Evolutionary conservation across 768 basidiomycete genomes (phyloP), one percentile per base, ranked within the genome.

Genomic region (Chiua virens): DNA sequence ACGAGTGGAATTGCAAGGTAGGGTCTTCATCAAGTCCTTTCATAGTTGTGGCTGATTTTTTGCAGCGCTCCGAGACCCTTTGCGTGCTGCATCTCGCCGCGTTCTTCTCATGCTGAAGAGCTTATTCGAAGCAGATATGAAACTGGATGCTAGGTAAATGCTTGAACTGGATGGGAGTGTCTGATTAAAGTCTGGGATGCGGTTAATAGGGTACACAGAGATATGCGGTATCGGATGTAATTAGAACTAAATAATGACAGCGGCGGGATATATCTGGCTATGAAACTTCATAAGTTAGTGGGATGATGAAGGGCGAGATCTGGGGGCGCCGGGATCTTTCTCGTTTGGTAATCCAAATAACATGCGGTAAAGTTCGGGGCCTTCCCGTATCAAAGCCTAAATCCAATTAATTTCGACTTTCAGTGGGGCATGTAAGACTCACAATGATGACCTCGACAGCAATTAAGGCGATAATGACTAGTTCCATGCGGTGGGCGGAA

Each of bases 361-460:
- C 75, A 83, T 81, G 27, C 79, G 76, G 79, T 84, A 87, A 27
- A 89, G 74, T 63, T 90, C 88, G 0, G 88, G 88, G 8, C 85
- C 87, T 50, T 90, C 88, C 28, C 87, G 81, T 57, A 89, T 85
- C 37, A 91, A 74, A 14, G 85, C 86, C 86, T 89, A 47, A 21
- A 46, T 44, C 14, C 28, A 15, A 21, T 41, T 43, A 52, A 42
- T 28, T 50, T 41, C 50, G 23, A 32, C 20, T 17, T 8, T 20
- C 15, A 8, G 25, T 18, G 25, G 21, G 38, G 5, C 5, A 1
- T 32, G 17, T 8, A 40, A 25, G 30, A 73, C 85, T 65, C 61
- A 94, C 93, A 44, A 97, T 88, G 60, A 92, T 76, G n/a, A 94
- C 92, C 68, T 96, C 93, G 11, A 97, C 92, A 0, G 94, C 91